phyloP scores from a whole-genome alignment of 352 stramenopile genomes.

The Pythium guiyangense region DNA sequence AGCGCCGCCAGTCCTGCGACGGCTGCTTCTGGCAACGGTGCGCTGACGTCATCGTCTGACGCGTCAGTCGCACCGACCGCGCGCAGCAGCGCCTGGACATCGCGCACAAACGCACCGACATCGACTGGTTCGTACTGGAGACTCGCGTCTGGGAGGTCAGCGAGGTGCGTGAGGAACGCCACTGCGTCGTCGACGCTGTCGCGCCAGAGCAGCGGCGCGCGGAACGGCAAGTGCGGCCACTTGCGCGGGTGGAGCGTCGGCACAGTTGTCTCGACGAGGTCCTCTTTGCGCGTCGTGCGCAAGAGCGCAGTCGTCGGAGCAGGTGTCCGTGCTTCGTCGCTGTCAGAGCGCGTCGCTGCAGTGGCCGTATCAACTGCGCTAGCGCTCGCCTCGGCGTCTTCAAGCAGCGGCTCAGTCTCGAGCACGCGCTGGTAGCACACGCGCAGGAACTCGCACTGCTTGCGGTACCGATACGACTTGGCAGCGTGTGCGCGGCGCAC shows the following conservation, averaged over 20 bases:
- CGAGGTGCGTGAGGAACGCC: conserved; percentile 45
- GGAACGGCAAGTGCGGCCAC: conserved; percentile 65
- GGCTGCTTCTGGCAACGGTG: conserved; percentile 17
- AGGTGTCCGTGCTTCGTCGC: not conserved
- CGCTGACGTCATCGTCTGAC: not conserved
- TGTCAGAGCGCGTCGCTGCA: not conserved
- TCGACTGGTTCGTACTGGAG: conserved; percentile 70
- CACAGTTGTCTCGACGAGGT: conserved; percentile 36
- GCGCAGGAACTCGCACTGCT: conserved; percentile 60
- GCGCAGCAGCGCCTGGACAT: conserved; percentile 18
- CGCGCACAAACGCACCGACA: conserved; percentile 27
- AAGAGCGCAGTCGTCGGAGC: conserved; percentile 13
- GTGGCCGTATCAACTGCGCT: not conserved
- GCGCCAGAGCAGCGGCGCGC: conserved; percentile 46
- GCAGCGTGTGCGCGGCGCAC: conserved; percentile 30
- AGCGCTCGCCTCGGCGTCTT: not conserved
- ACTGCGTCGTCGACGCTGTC: conserved; percentile 29
- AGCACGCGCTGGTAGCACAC: conserved; percentile 53
- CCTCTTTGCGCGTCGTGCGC: conserved; percentile 23
- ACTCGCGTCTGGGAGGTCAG: conserved; percentile 43
- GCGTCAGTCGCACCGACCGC: conserved; percentile 10
- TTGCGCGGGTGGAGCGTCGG: conserved; percentile 47
- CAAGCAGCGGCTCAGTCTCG: conserved; percentile 23
- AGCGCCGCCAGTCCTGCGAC: conserved; percentile 34
- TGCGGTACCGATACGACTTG: conserved; percentile 48